A percentile compares a stretch with the other conserved stretches of the same genome.
These are phyloP conservation scores for Blumeria hordei DNA, from an alignment of 2,329 filamentous ascomycete species.

Conservation along the genomic window DNA sequence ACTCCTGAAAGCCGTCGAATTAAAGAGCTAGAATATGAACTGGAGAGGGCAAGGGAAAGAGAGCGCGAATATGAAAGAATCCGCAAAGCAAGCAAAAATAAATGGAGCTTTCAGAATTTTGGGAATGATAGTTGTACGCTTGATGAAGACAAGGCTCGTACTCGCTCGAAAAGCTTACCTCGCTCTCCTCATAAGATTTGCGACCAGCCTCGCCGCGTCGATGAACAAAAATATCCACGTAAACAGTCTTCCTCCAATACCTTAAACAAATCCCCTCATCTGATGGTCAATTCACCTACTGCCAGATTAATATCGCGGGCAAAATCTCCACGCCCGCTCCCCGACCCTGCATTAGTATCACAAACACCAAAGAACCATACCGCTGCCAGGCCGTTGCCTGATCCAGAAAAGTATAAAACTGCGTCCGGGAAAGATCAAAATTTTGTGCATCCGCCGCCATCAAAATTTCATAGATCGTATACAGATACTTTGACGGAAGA, in stretches of 20 bases:
- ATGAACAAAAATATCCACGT: conserved; percentile 27
- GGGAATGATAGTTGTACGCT: conserved; percentile 12
- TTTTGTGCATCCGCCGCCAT: conserved; percentile 20
- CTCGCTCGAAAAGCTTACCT: conserved; percentile 4
- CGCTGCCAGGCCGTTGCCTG: conserved; percentile 17
- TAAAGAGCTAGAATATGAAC: conserved; percentile 52
- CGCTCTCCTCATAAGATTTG: conserved; percentile 9
- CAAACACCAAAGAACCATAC: conserved; percentile 14
- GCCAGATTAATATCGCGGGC: background rate
- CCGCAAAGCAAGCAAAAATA: conserved; percentile 21
- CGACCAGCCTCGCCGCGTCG: conserved; percentile 23
- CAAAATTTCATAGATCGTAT: conserved; percentile 16
- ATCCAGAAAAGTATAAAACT: conserved; percentile 12
- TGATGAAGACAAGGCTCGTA: background rate
- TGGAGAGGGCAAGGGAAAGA: conserved; percentile 41
- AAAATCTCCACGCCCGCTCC: conserved; percentile 13
- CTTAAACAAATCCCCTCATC: background rate
- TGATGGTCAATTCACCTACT: background rate
- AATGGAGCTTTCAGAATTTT: conserved; percentile 6
- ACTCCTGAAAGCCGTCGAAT: conserved; percentile 41
- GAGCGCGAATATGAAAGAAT: conserved; percentile 39
- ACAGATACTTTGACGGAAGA: conserved; percentile 18
- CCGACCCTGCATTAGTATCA: conserved; percentile 8
- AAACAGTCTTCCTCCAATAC: conserved; percentile 14
- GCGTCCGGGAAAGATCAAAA: conserved; percentile 10